Evolutionary conservation across 83 land plant genomes (phyloP), one percentile per base, ranked within the genome.

Genomic region (Isoetes engelmannii): DNA sequence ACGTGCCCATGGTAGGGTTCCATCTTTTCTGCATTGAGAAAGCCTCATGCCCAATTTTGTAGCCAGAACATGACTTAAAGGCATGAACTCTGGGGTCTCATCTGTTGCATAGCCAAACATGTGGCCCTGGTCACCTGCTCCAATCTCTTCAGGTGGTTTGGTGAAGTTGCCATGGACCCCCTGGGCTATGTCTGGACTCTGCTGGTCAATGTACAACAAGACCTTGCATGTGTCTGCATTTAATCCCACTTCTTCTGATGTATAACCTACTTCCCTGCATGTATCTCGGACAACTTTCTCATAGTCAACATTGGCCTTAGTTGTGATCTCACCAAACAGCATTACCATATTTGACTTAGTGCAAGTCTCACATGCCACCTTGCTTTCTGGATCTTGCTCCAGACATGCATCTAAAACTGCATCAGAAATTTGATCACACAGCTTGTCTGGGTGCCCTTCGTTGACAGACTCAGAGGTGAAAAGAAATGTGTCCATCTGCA

Each of bases 381-480:
- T 84, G 86, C 86, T 84, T 5, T 84, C 86, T 5, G 84, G 81
- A 45, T 84, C 83, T 61, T 84, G 86, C 18, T 73, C 81, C 37
- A 84, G 66, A 67, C 85, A 83, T 1, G 85, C 85, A 28, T 28
- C 37, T 28, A 28, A 28, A 0, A 28, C 37, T 28, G 37, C 37
- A 28, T 28, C 37, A 28, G 84, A 84, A 44, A 84, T 72, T 45
- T 84, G 84, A 57, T 81, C 86, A 21, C 86, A 84, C 7, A 84
- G 81, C 73, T 84, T 84, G 84, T 84, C 86, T 3, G 84, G 86
- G 77, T 84, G 86, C 3, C 86, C 86, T 61, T 84, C 86, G 41
- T 84, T 84, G 53, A 84, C 81, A 8, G 86, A 84, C 69, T 84
- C 86, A 4, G 84, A 84, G 53, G 86, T 84, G 72, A 84, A 84